phyloP scores from a whole-genome alignment of 2,329 filamentous ascomycete genomes.

The Fusarium poae region DNA sequence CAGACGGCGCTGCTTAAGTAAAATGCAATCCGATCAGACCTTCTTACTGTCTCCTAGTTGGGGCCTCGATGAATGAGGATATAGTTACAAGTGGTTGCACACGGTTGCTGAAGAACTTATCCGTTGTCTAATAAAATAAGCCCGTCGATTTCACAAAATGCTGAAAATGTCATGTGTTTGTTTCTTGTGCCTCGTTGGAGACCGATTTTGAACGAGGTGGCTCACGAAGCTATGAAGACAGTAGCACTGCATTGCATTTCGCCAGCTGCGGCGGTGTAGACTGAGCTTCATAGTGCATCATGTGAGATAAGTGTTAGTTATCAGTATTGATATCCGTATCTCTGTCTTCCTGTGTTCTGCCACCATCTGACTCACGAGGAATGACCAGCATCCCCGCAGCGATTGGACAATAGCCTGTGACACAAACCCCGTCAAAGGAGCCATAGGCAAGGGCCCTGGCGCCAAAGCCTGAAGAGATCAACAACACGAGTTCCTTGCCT shows the following conservation, averaged over 20 bases:
- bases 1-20: not conserved
- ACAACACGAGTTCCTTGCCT: slow-evolving; percentile 29
- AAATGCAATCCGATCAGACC: not conserved
- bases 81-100: slow-evolving; percentile 3
- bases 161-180: slow-evolving; percentile 25
- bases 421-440: slow-evolving; percentile 17
- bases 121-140: slow-evolving; percentile 11
- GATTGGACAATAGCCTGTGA: slow-evolving; percentile 31
- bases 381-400: slow-evolving; percentile 33
- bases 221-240: slow-evolving; percentile 27
- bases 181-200: slow-evolving; percentile 22
- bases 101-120: slow-evolving; percentile 11
- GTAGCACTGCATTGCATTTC: slow-evolving; percentile 12
- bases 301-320: slow-evolving; percentile 4
- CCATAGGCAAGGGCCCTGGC: slow-evolving; percentile 26
- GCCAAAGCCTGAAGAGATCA: slow-evolving; percentile 35
- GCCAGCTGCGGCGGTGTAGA: not conserved
- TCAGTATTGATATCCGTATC: not conserved
- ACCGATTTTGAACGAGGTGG: slow-evolving; percentile 2
- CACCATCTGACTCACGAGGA: slow-evolving; percentile 28
- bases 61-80: slow-evolving; percentile 6
- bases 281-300: slow-evolving; percentile 1
- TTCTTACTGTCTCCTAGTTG: not conserved
- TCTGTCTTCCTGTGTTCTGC: slow-evolving; percentile 1
- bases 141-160: not conserved